phyloP scores from a whole-genome alignment of 2,329 filamentous ascomycete species.

The Exserohilum rostratum region DNA sequence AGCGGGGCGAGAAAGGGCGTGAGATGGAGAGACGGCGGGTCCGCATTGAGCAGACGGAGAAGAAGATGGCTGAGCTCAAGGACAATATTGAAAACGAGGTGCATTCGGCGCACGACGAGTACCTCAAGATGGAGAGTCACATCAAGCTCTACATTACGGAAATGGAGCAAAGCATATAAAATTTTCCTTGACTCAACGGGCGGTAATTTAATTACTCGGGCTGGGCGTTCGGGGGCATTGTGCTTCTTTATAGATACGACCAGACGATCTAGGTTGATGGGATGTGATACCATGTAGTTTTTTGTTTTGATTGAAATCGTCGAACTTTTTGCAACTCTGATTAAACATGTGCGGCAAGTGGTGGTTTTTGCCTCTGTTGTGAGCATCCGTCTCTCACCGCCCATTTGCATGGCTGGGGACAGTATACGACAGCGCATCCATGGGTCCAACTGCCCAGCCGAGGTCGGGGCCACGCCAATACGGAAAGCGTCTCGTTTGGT shows the following conservation, averaged over 20 bases:
- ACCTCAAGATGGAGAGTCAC: conserved; percentile 95
- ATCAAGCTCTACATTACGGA: conserved; percentile 98
- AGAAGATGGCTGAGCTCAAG: conserved; percentile 99
- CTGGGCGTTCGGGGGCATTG: conserved; percentile 10
- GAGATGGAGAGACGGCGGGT: conserved; percentile 92
- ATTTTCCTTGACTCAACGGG: background rate
- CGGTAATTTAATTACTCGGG: background rate
- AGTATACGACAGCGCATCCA: background rate
- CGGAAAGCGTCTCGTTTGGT: background rate
- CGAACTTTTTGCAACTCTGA: background rate
- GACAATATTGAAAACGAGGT: conserved; percentile 97
- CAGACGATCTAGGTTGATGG: background rate
- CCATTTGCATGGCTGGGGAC: background rate
- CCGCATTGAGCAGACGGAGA: conserved; percentile 97
- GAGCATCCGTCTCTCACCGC: background rate
- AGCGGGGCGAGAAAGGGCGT: conserved; percentile 82
- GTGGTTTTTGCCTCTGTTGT: background rate
- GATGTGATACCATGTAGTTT: conserved; percentile 14
- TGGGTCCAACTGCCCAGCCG: background rate
- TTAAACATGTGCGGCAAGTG: background rate
- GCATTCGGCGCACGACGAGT: conserved; percentile 87
- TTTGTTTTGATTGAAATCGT: background rate
- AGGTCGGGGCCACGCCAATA: background rate
- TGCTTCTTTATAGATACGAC: conserved; percentile 7
- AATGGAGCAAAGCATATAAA: conserved; percentile 80